Base-by-base conservation (phyloP, 2,329 filamentous ascomycete genomes). In the Colletotrichum orchidophilum region DNA sequence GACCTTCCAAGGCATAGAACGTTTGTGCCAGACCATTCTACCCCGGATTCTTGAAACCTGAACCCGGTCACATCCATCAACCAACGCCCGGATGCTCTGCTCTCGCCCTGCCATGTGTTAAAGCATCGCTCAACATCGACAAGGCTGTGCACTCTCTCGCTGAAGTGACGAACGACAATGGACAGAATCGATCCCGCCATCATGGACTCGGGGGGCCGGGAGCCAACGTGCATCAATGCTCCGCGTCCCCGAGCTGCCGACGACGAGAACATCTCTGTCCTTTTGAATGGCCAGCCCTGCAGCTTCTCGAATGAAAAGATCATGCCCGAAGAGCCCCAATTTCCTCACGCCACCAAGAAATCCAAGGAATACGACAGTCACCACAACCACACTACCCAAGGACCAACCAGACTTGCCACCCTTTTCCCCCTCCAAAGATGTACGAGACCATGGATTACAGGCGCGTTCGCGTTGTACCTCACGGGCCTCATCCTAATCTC, bases 401-500 rank as follows among this genome's bases (percentile, higher is more conserved):
- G 11, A 21, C 5, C 58, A 55, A 53, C 49, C 54, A 29, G 54
- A 26, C 61, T 46, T 46, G 33, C 53, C 4, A 1, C 53, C 53
- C 58, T 63, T 18, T 46, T 46, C 11, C 39, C 18, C 39, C 39
- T 52, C 42, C 62, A 27, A 24, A 59, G 57, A 71, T 69, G 65
- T 54, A 59, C 46, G 39, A 63, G 33, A 58, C 61, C 53, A 68
- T 71, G 64, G 69, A 68, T 26, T 26, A 59, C 39, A 35, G 58
- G 42, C 69, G 69, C 33, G 46, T 54, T 54, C 69, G 69, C 42
- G 53, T 58, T 54, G 65, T 71, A n/a, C 69, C 69, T 71, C 69
- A 71, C 69, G 69, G 69, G 35, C 69, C 69, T 71, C 69, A 71
- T 63, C 69, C 69, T 68, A 54, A 71, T 63, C 69, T 71, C 69